Evolutionary conservation across 306 rosid genomes (phyloP), one percentile per base, ranked within the genome.

Genomic region (Rosa rugosa): DNA sequence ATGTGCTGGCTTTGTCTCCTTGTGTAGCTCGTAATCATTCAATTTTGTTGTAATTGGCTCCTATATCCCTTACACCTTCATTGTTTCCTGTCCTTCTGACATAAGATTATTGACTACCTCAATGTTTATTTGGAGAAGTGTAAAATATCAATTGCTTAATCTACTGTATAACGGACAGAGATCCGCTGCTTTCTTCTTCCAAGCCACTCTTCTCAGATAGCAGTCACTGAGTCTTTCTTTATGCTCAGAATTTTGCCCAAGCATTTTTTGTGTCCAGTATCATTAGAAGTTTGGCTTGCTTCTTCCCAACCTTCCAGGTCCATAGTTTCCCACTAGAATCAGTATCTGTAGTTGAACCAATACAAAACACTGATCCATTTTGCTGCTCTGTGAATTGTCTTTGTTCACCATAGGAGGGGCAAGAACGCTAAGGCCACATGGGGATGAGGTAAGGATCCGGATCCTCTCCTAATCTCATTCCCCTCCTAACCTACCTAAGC

Each of bases 311-410:
- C 41, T 46, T 71, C 74, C 60, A 47, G 66, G 78, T 63, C 65
- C 73, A 38, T 49, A 63, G 66, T 34, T 76, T 65, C 51, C 73
- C 53, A 11, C 38, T 77, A 11, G 73, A 65, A 77, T 49, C 25
- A 66, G 49, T 34, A 66, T 66, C 65, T 49, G 68, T 65, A 76
- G 23, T 66, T 66, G 42, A 23, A 67, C 69, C 38, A 69, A 22
- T 69, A 13, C 56, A 45, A 69, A 45, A 69, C 4, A 5, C 18
- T 23, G 74, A 45, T 70, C 40, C 50, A 23, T 45, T 68, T 68
- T 41, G 42, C n/a, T 27, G 27, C 46, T 40, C 14, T 68, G 50
- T 4, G 50, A 12, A 10, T 68, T 34, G n/a, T 41, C 23, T 44
- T 11, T 69, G 73, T 20, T 69, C 17, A 69, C 25, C 13, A 38